Conservation (phyloP, 2,329 filamentous ascomycete species). For the Trichoderma sp. region DNA sequence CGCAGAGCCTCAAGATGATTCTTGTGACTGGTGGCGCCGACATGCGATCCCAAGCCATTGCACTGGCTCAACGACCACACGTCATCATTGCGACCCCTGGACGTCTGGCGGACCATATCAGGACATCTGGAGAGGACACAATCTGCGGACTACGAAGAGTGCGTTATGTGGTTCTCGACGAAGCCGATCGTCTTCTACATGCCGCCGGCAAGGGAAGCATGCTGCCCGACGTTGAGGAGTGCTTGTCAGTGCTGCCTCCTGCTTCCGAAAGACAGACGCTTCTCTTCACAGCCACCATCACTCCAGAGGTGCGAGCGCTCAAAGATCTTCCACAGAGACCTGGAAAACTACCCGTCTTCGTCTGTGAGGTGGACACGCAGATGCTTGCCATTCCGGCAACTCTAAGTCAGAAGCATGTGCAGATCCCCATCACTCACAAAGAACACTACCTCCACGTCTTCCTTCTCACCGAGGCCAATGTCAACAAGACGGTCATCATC, state of each 20-base stretch:
- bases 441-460: slow-evolving; percentile 94
- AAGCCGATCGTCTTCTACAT: slow-evolving; percentile 86
- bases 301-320: slow-evolving; percentile 83
- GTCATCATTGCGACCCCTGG: slow-evolving; percentile 94
- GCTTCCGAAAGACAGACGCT: slow-evolving; percentile 82
- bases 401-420: slow-evolving; percentile 80
- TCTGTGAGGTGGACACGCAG: slow-evolving; percentile 83
- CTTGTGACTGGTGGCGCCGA: slow-evolving; percentile 92
- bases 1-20: slow-evolving; percentile 81
- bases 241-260: slow-evolving; percentile 77
- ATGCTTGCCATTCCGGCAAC: slow-evolving; percentile 76
- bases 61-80: slow-evolving; percentile 78
- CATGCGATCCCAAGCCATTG: slow-evolving; percentile 88
- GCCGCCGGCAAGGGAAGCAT: slow-evolving; percentile 76
- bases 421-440: slow-evolving; percentile 87
- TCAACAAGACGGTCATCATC: slow-evolving; percentile 77
- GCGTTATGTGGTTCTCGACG: slow-evolving; percentile 87
- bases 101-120: slow-evolving; percentile 89
- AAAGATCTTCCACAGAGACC: slow-evolving; percentile 73
- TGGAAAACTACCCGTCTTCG: slow-evolving; percentile 75
- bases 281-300: slow-evolving; percentile 94
- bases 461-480: slow-evolving; percentile 75
- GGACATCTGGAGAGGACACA: slow-evolving; percentile 87
- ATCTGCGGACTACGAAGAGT: slow-evolving; percentile 77
- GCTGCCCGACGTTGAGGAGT: slow-evolving; percentile 92